phyloP scores from a whole-genome alignment of 768 basidiomycete genomes.

The Pulveroboletus sp. region DNA sequence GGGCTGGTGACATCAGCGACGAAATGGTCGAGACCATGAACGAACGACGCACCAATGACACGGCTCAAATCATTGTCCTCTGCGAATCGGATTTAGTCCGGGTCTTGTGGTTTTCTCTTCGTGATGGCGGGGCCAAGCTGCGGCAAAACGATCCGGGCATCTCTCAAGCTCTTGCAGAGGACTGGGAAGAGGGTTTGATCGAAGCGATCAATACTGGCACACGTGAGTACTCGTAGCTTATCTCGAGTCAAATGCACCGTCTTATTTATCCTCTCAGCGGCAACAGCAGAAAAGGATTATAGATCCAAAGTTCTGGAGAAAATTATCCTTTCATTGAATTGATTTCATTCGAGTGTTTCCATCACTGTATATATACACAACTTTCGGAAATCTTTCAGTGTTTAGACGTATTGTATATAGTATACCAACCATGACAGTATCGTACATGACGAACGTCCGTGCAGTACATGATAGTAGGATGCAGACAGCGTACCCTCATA shows the following conservation, averaged over 20 bases:
- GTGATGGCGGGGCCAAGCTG: conserved; percentile 23
- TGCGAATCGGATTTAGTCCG: conserved; percentile 24
- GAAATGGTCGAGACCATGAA: conserved; percentile 19
- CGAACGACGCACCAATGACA: conserved; percentile 23
- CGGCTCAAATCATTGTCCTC: conserved; percentile 24
- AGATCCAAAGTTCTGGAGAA: not conserved
- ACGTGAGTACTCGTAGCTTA: conserved; percentile 14
- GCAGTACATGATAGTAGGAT: not conserved
- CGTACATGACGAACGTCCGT: not conserved
- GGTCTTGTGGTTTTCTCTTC: conserved; percentile 30
- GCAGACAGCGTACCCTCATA: conserved; percentile 2
- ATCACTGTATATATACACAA: not conserved
- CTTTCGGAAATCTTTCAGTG: too few relatives aligned
- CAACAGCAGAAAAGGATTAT: not conserved
- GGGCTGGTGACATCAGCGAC: conserved; percentile 12
- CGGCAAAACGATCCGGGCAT: conserved; percentile 13
- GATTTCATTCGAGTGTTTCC: too few relatives aligned
- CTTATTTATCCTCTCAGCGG: conserved; percentile 4
- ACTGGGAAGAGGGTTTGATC: conserved; percentile 17
- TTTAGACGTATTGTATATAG: not conserved
- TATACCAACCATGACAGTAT: not conserved
- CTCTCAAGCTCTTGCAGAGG: conserved; percentile 16
- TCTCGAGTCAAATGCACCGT: not conserved
- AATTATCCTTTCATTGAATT: not conserved
- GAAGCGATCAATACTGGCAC: conserved; percentile 16